Base-by-base conservation (phyloP, 1,139 yeast genomes). In the Magnusiomyces paraingens region DNA sequence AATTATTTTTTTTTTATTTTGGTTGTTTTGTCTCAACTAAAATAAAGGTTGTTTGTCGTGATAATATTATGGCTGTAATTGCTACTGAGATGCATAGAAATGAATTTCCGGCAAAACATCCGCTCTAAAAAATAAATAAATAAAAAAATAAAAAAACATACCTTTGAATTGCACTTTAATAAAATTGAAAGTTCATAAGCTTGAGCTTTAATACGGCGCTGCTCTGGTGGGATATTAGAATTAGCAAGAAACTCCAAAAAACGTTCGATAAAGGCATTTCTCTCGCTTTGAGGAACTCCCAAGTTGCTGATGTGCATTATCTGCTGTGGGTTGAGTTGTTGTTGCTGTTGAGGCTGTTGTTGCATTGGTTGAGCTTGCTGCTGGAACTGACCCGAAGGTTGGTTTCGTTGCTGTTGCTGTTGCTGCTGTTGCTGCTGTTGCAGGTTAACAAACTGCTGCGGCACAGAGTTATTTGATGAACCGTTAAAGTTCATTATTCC, bases 391-490 rank as follows among this genome's bases (percentile, higher is more conserved):
- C 29, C 32, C 15, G n/a, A 38, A 4, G 20, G 44, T 10, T 40
- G 53, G n/a, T 32, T 22, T 8, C 35, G 36, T 17, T 41, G 52
- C n/a, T 49, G 51, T 12, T 49, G 52, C n/a, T 49, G 51, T 12
- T 49, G 52, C 6, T 12, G 44, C 41, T 49, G 52, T 22, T 44
- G 47, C 15, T 49, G 52, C 18, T 41, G 52, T 18, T 41, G 52
- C 26, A 26, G 4, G 32, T 26, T 26, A 26, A 26, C 32, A 26
- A 26, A 26, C 32, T 26, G 32, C 32, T 26, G 32, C 32, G 4
- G 32, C 32, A 26, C 8, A 26, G 32, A 4, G 32, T 26, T 26
- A 26, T 26, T 26, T 8, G 32, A 26, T 26, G 32, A 26, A 26
- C 32, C 32, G 8, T 26, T 26, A 26, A 26, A 26, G 32, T 26